Conservation (phyloP, 2,329 filamentous ascomycete genomes). For the Trichophyton verrucosum region DNA sequence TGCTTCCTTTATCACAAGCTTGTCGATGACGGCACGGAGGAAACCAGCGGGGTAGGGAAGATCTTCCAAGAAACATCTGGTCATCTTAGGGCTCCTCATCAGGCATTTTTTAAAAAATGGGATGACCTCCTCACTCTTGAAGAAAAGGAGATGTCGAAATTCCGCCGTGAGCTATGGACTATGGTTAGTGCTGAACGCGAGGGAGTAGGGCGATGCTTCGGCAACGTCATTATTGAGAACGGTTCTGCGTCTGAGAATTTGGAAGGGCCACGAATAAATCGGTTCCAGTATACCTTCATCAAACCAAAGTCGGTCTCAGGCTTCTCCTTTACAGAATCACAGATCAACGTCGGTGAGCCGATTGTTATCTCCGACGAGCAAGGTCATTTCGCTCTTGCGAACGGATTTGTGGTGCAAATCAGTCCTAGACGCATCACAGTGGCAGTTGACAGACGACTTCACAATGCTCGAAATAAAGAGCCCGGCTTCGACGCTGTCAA, state of each 20-base stretch:
- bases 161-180: constrained; percentile 85
- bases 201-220: constrained; percentile 77
- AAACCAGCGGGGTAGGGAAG: constrained; percentile 66
- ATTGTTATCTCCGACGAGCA: constrained; percentile 93
- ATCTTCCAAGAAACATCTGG: constrained; percentile 71
- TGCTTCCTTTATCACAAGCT: constrained; percentile 94
- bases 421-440: constrained; percentile 67
- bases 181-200: constrained; percentile 85
- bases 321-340: constrained; percentile 84
- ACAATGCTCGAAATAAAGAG: constrained; percentile 67
- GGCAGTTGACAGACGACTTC: constrained; percentile 77
- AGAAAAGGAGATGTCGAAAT: constrained; percentile 78
- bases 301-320: constrained; percentile 50
- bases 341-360: constrained; percentile 75
- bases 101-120: constrained; percentile 87
- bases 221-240: constrained; percentile 71
- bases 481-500: constrained; percentile 59
- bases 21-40: constrained; percentile 67
- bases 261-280: constrained; percentile 71
- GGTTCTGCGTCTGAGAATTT: constrained; percentile 59
- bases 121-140: constrained; percentile 86
- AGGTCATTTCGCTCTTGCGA: constrained; percentile 87
- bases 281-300: constrained; percentile 73
- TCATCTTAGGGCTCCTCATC: constrained; percentile 62
- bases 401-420: constrained; percentile 76